phyloP scores from a whole-genome alignment of 2,329 filamentous ascomycete genomes.

The Hymenoscyphus salicellus region DNA sequence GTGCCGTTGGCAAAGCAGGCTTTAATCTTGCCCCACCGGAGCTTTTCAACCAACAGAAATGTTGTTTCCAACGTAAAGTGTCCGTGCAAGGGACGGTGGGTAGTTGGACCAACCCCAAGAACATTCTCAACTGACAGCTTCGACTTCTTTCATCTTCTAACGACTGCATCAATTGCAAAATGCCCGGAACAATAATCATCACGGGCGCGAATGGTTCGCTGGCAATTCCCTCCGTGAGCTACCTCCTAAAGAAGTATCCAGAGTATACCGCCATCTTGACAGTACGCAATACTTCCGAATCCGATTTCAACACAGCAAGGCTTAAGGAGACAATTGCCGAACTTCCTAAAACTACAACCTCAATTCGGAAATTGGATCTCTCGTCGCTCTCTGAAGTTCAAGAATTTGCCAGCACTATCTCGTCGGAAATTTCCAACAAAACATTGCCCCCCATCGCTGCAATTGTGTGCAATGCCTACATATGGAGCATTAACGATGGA shows the following conservation, averaged over 20 bases:
- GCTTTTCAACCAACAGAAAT: background rate
- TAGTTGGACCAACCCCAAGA: background rate
- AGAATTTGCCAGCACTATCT: constrained; percentile 35
- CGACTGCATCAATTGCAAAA: background rate
- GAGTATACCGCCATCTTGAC: constrained; percentile 31
- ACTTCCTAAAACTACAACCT: constrained; percentile 29
- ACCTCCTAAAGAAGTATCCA: constrained; percentile 29
- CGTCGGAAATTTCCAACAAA: constrained; percentile 30
- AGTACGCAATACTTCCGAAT: constrained; percentile 33
- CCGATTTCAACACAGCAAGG: constrained; percentile 32
- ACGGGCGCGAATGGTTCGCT: constrained; percentile 45
- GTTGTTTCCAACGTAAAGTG: too few relatives aligned
- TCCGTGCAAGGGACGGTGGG: too few relatives aligned
- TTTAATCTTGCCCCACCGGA: background rate
- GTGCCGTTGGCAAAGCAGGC: too few relatives aligned
- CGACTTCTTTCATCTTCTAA: background rate
- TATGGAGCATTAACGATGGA: constrained; percentile 38
- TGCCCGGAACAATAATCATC: constrained; percentile 40
- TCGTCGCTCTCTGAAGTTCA: constrained; percentile 37
- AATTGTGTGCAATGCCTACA: constrained; percentile 44
- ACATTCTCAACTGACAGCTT: background rate
- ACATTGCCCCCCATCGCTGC: constrained; percentile 36
- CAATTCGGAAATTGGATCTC: constrained; percentile 39
- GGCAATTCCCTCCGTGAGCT: constrained; percentile 32
- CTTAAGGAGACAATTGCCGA: constrained; percentile 26